Evolutionary conservation across 2,329 filamentous ascomycete genomes (phyloP), one percentile per base, ranked within the genome.

Genomic region (Trichoderma koningiopsis): DNA sequence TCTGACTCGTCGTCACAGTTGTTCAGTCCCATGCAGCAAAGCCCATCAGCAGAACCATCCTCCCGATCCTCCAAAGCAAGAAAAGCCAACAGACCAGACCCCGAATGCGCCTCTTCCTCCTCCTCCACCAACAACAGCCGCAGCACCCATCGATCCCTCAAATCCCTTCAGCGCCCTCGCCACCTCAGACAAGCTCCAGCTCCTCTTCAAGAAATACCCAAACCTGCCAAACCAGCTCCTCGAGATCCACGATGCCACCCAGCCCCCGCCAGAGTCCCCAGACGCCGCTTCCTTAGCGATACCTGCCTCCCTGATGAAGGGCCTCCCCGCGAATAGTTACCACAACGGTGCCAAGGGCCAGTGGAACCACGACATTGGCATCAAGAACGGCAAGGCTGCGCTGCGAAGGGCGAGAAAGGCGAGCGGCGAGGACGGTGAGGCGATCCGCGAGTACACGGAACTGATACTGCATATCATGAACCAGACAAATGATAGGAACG

Each of bases 351-450:
- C 74, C 1, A 79, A 80, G 56, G 77, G 81, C 69, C 77, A 80
- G 59, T 91, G 89, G 89, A 87, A 85, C 27, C 81, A 82, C 56
- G 87, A 90, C 61, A 81, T 85, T 6, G 89, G 88, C 7, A 81
- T 89, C 60, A 81, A 84, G 66, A 84, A 84, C 24, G 89, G 87
- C 1, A 84, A 87, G 56, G 81, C 84, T 24, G 84, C 83, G 16
- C 78, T 91, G 69, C 83, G 84, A 53, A 81, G 78, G 66, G 84
- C 85, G 40, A 81, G 85, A 69, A 80, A 81, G 37, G 81, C 83
- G 35, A 81, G 83, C 1, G 82, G 84, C n/a, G 83, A 85, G 72
- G 85, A 85, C 69, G 87, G 87, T 35, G 87, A 89, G 72, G 88
- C 82, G 5, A 80, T 91, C 35, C 80, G 85, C 64, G 88, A 90